Evolutionary conservation across 164 flowering plant genomes (phyloP), one percentile per base, ranked within the genome.

Genomic region (Magnolia kwangsiensis): DNA sequence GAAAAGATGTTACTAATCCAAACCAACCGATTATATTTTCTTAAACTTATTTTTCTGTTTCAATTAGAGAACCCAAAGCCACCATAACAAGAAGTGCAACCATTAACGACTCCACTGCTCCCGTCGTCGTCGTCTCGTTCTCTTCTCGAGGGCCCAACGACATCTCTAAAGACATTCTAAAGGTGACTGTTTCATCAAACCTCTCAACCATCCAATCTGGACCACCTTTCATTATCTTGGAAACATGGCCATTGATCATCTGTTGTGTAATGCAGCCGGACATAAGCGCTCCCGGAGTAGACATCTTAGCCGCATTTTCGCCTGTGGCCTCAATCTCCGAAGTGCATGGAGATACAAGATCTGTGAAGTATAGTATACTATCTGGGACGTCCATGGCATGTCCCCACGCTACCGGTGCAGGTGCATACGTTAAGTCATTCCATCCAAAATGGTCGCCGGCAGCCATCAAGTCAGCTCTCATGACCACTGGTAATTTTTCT

Each of bases 341-440:
- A 4, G 77, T 81, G 0, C 61, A 75, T 2, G 68, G 18, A 23
- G 80, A 78, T 20, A 69, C 61, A 6, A 67, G 80, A 61, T n/a
- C 55, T 2, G 76, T 50, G 55, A 2, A 13, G 7, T 78, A 67
- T 66, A 69, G 23, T 59, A 73, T 78, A 78, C 13, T 78, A 5
- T 90, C 95, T 7, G 96, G 97, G 64, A 92, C 95, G 10, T 92
- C 97, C 58, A 90, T 89, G 93, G 82, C 97, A 61, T 86, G 88
- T 77, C 95, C 97, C 65, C 97, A 92, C 74, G 91, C 72, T 89
- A 74, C 73, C 21, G 76, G 73, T 1, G 90, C 91, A 0, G 91
- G 90, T 0, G 97, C 92, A 63, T 92, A 92, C 63, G 88, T 92
- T 51, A 92, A 91, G 81, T 69, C 88, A 10, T 89, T 90, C 80